Conservation (phyloP, 371 early-diverging fungal genomes). For the Syncephalastrum sp. region DNA sequence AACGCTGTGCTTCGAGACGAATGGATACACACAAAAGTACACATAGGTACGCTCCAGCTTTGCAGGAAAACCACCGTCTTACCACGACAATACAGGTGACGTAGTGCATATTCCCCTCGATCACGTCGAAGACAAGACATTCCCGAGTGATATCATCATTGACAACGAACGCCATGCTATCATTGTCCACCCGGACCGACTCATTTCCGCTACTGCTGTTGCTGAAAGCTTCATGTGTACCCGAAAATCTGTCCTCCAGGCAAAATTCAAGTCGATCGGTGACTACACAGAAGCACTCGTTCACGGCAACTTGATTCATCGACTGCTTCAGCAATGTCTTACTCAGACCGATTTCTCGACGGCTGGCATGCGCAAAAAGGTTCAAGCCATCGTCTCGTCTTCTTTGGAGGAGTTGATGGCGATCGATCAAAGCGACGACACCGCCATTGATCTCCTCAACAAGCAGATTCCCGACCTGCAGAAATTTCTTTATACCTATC, state of each 20-base stretch:
- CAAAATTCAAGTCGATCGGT: conserved; percentile 50
- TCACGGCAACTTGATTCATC: conserved; percentile 82
- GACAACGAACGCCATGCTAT: conserved; percentile 52
- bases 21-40: conserved; percentile 42
- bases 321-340: conserved; percentile 70
- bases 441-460: conserved; percentile 39
- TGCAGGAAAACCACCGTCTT: not conserved
- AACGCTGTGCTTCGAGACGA: conserved; percentile 38
- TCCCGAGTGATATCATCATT: conserved; percentile 33
- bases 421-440: conserved; percentile 58
- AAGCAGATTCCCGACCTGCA: conserved; percentile 37
- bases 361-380: conserved; percentile 35
- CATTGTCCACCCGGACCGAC: conserved; percentile 78
- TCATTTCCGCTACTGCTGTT: conserved; percentile 76
- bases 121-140: conserved; percentile 5
- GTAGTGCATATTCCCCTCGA: conserved; percentile 49
- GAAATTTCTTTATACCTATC: conserved; percentile 12
- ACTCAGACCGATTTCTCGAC: conserved; percentile 54
- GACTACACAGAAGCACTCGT: conserved; percentile 62
- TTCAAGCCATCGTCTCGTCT: conserved; percentile 42
- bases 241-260: conserved; percentile 74
- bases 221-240: conserved; percentile 75
- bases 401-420: conserved; percentile 65
- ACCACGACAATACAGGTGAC: conserved; percentile 33
- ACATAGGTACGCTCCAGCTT: conserved; percentile 8